Evolutionary conservation across 2,329 filamentous ascomycete species (phyloP).

Genomic region (Thermochaetoides dissita): DNA sequence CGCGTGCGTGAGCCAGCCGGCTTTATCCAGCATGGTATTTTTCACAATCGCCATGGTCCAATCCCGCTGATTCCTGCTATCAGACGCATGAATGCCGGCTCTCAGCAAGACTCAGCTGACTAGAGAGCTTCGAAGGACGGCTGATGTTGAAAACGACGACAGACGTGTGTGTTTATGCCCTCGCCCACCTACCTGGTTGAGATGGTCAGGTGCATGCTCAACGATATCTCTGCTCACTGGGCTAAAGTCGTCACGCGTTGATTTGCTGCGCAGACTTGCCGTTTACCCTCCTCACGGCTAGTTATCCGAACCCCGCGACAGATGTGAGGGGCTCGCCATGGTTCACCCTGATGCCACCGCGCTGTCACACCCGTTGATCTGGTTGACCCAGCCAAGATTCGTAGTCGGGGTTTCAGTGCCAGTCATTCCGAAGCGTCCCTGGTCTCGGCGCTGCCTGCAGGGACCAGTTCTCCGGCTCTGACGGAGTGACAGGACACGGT

Average conservation of each 20-base stretch:
- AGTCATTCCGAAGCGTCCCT: conserved; percentile 1
- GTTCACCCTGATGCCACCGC: background rate
- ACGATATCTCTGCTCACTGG: no score
- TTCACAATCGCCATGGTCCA: conserved; percentile 1
- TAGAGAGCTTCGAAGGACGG: conserved; percentile 1
- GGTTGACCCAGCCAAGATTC: conserved; percentile 3
- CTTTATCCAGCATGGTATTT: conserved; percentile 8
- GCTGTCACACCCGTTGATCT: background rate
- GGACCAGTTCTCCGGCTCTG: conserved; percentile 10
- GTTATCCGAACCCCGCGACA: background rate
- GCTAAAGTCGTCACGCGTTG: no score
- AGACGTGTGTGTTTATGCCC: background rate
- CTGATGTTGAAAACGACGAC: background rate
- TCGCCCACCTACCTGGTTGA: conserved; percentile 11
- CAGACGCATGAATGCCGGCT: background rate
- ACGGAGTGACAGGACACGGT: background rate
- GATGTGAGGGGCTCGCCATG: background rate
- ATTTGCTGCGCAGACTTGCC: no score
- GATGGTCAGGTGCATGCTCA: background rate
- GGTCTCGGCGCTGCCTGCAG: conserved; percentile 6
- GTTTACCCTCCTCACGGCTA: background rate
- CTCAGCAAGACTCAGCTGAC: background rate
- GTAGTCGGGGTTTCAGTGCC: background rate
- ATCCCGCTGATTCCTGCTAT: background rate
- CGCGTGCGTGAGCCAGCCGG: background rate